phyloP scores from a whole-genome alignment of 106 monocot genomes.

The Vanilla planifolia region DNA sequence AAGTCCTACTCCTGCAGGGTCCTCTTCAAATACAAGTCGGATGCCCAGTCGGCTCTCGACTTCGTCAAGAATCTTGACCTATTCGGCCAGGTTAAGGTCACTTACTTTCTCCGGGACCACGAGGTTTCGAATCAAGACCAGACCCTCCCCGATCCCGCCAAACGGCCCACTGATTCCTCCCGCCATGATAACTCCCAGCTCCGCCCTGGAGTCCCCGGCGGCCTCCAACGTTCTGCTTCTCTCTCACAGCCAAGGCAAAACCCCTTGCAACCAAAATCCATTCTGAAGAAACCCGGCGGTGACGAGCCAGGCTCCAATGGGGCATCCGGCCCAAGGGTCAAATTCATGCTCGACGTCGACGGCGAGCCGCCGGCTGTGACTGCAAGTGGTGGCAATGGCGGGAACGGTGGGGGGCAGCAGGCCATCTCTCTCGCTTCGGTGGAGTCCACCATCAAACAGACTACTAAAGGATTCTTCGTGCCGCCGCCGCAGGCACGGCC shows the following conservation, averaged over 20 bases:
- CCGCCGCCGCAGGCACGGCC: neutral
- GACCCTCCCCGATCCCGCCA: neutral
- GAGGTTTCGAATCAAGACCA: constrained; percentile 7
- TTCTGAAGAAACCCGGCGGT: constrained; percentile 13
- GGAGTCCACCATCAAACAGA: too few species aligned
- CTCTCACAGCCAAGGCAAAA: neutral
- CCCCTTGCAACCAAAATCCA: constrained; percentile 8
- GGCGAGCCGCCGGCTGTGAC: neutral
- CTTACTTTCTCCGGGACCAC: constrained; percentile 3
- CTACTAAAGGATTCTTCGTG: neutral
- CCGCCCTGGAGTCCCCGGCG: neutral
- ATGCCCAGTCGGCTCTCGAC: constrained; percentile 9
- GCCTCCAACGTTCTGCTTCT: neutral
- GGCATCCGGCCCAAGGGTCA: constrained; percentile 15
- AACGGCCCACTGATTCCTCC: neutral
- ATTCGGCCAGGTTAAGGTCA: constrained; percentile 14
- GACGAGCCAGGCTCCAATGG: neutral
- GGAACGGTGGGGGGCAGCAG: too few species aligned
- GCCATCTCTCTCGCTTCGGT: too few species aligned
- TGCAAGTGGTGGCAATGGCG: neutral
- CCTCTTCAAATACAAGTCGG: constrained; percentile 17
- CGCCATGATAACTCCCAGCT: too few species aligned
- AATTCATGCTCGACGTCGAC: constrained; percentile 3
- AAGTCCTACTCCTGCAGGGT: constrained; percentile 16
- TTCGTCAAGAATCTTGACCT: constrained; percentile 5